phyloP scores from a whole-genome alignment of 257 asterid genomes.

The Solanum lycopersicoides region DNA sequence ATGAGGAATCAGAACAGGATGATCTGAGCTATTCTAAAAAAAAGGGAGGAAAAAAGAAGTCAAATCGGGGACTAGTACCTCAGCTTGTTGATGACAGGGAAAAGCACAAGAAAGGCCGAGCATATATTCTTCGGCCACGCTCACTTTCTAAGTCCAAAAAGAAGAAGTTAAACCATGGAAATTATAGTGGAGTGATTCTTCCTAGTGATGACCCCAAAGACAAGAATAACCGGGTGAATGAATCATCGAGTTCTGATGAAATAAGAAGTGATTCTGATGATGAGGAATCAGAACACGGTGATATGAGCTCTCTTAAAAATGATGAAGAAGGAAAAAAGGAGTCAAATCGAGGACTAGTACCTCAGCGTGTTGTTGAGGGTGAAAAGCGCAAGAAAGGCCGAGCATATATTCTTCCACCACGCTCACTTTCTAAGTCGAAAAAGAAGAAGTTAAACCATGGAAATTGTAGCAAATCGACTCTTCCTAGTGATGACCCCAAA shows the following conservation, averaged over 20 bases:
- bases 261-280: background rate
- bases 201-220: slow-evolving; percentile 1
- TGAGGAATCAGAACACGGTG: background rate
- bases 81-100: background rate
- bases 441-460: background rate
- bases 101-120: background rate
- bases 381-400: background rate
- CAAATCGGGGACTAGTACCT: background rate
- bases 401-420: background rate
- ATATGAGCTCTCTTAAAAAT: background rate
- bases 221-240: background rate
- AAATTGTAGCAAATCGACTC: background rate
- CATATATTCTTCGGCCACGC: slow-evolving; percentile 2
- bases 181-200: background rate
- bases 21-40: background rate
- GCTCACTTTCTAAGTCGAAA: background rate
- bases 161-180: background rate
- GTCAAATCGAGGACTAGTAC: background rate
- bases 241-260: background rate
- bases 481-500: background rate
- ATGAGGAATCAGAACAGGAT: background rate
- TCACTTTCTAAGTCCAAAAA: background rate
- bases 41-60: background rate
- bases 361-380: background rate
- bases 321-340: background rate